A percentile compares a stretch with the other conserved stretches of the same genome.
These are phyloP conservation scores for Venturia oleaginea DNA, from an alignment of 2,329 filamentous ascomycete genomes.

Conservation along the genomic window DNA sequence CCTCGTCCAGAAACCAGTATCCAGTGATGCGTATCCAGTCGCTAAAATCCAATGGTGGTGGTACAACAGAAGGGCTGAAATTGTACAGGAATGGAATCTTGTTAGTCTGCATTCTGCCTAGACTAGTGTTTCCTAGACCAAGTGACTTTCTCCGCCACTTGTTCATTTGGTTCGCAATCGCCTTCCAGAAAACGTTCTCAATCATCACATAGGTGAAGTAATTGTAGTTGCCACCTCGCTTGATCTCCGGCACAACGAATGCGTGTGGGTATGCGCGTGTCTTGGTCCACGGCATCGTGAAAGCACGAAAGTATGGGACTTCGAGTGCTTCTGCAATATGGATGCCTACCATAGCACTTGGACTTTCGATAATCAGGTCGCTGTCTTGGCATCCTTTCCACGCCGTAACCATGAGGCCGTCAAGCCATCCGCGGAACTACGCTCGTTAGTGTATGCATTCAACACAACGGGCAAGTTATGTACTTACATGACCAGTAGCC, in stretches of 20 bases:
- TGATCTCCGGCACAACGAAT: conserved; percentile 84
- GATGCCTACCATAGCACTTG: conserved; percentile 93
- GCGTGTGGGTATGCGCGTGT: conserved; percentile 94
- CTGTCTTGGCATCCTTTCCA: conserved; percentile 78
- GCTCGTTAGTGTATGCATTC: conserved; percentile 16
- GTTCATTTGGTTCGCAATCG: conserved; percentile 85
- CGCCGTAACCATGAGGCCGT: conserved; percentile 72
- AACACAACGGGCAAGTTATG: conserved; percentile 17
- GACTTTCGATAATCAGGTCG: conserved; percentile 88
- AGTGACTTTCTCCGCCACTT: conserved; percentile 79
- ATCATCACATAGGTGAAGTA: conserved; percentile 94
- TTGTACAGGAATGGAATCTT: conserved; percentile 99
- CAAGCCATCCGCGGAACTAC: conserved; percentile 83
- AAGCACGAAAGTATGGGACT: conserved; percentile 94
- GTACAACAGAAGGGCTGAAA: conserved; percentile 89
- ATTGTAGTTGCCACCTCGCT: conserved; percentile 93
- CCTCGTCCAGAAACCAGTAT: conserved; percentile 94
- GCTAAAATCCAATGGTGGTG: conserved; percentile 86
- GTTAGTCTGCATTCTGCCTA: conserved; percentile 90
- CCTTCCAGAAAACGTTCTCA: conserved; percentile 93
- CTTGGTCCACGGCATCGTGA: conserved; percentile 98
- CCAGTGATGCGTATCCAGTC: conserved; percentile 97
- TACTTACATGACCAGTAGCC: conserved; percentile 56
- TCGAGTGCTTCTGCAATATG: conserved; percentile 89
- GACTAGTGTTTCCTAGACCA: conserved; percentile 66